Percentiles rank a stretch among this genome's conserved stretches.
phyloP scores from a whole-genome alignment of 768 basidiomycete species.

The Amanita pallidorosea region DNA sequence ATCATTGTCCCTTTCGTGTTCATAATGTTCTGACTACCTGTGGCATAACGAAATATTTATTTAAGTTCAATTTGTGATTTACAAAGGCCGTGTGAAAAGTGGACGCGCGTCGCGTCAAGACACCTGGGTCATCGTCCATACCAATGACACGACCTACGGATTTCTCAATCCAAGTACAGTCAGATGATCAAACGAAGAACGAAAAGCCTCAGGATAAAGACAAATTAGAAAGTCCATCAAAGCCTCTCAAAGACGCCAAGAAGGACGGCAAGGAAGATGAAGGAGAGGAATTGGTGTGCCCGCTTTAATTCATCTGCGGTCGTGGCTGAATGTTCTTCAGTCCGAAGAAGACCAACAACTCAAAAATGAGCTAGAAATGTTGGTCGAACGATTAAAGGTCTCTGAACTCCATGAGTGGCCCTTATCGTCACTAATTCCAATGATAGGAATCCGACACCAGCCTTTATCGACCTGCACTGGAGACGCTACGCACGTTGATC shows the following conservation, averaged over 20 bases:
- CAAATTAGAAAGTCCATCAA: constrained; percentile 48
- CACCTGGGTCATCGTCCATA: neutral
- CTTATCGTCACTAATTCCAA: constrained; percentile 8
- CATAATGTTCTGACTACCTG: constrained; percentile 4
- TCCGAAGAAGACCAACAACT: constrained; percentile 94
- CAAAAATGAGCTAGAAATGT: constrained; percentile 92
- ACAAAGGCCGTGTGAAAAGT: constrained; percentile 20
- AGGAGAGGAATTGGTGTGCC: constrained; percentile 72
- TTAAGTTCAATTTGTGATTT: neutral
- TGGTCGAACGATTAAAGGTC: constrained; percentile 89
- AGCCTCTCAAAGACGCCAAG: constrained; percentile 38
- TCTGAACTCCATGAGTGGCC: constrained; percentile 11
- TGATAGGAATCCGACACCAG: constrained; percentile 76
- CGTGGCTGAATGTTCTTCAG: constrained; percentile 26
- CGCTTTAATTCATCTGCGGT: neutral
- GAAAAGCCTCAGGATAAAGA: constrained; percentile 35
- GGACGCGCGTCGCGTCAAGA: constrained; percentile 34
- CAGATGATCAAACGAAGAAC: constrained; percentile 72
- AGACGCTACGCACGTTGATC: constrained; percentile 88
- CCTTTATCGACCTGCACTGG: constrained; percentile 83
- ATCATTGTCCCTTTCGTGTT: neutral
- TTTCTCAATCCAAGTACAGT: constrained; percentile 50
- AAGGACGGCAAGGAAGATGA: constrained; percentile 45
- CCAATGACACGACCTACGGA: constrained; percentile 52
- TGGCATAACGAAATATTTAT: neutral